Evolutionary conservation across 305 asterid genomes (phyloP).

Genomic region (Fraxinus baroniana): DNA sequence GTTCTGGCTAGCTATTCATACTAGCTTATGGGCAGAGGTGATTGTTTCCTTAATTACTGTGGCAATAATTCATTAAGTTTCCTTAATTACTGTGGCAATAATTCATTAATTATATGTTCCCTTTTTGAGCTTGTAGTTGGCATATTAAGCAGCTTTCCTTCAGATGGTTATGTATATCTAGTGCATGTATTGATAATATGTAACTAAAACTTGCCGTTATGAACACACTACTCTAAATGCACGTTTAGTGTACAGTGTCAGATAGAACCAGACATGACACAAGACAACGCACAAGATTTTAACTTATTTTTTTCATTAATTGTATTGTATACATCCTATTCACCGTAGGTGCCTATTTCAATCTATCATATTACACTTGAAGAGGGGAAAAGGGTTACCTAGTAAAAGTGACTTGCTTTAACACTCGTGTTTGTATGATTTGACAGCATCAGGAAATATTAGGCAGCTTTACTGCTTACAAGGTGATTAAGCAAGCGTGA

Average conservation of each 20-base stretch:
- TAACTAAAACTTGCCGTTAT: not conserved
- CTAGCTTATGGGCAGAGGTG: not conserved
- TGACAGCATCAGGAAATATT: constrained; percentile 91
- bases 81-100: not conserved
- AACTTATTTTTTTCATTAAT: not conserved
- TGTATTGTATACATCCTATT: not conserved
- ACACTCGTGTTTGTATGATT: constrained; percentile 21
- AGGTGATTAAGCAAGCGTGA: constrained; percentile 49
- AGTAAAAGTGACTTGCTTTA: constrained; percentile 7
- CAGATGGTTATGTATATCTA: not conserved
- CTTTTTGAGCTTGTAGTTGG: not conserved
- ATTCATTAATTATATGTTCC: not conserved
- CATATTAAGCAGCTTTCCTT: not conserved
- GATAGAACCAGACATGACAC: not conserved
- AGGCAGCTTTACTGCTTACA: constrained; percentile 84
- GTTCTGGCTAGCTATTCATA: not conserved
- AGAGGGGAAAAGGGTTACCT: not conserved
- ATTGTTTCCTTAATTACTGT: no score
- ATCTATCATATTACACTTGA: not conserved
- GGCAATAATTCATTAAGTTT: not conserved
- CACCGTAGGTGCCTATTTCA: not conserved
- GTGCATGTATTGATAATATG: not conserved
- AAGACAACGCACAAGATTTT: not conserved
- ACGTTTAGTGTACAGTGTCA: not conserved
- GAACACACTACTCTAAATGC: not conserved